phyloP scores from a whole-genome alignment of 2,329 filamentous ascomycete species.

The Xylariaceae sp. region DNA sequence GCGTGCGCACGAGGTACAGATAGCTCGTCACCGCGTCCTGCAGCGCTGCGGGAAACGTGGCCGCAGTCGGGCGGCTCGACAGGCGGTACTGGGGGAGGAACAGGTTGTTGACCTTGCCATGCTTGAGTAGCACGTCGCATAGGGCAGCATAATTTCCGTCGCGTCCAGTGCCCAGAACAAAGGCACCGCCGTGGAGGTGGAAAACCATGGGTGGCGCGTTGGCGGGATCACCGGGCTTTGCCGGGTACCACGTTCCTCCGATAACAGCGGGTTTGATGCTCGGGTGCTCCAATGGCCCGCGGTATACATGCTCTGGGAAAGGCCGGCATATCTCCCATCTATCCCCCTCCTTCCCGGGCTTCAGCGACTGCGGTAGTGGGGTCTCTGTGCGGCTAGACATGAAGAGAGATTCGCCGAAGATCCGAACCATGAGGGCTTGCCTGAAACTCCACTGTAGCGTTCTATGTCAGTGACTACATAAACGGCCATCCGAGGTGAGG shows the following conservation, averaged over 20 bases:
- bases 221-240: slow-evolving; percentile 9
- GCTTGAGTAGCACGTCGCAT: slow-evolving; percentile 32
- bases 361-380: slow-evolving; percentile 16
- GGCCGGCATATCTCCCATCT: slow-evolving; percentile 21
- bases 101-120: slow-evolving; percentile 37
- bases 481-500: neutral
- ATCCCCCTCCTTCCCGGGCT: slow-evolving; percentile 23
- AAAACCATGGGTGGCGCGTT: slow-evolving; percentile 20
- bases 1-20: slow-evolving; percentile 38
- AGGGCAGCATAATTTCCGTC: slow-evolving; percentile 4
- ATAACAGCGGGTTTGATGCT: slow-evolving; percentile 24
- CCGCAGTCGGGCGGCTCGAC: slow-evolving; percentile 35
- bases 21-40: slow-evolving; percentile 47
- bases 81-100: slow-evolving; percentile 48
- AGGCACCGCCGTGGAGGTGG: slow-evolving; percentile 31
- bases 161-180: slow-evolving; percentile 26
- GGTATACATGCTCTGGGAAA: slow-evolving; percentile 21
- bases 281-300: slow-evolving; percentile 22
- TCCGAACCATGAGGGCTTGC: slow-evolving; percentile 17
- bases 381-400: slow-evolving; percentile 13
- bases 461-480: slow-evolving; percentile 2
- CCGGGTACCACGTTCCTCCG: slow-evolving; percentile 33
- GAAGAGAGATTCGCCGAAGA: slow-evolving; percentile 9
- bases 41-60: slow-evolving; percentile 46
- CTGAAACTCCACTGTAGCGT: slow-evolving; percentile 21